Evolutionary conservation across 345 rosid species (phyloP), one percentile per base, ranked within the genome.

Genomic region (Citrus mangshanensis): DNA sequence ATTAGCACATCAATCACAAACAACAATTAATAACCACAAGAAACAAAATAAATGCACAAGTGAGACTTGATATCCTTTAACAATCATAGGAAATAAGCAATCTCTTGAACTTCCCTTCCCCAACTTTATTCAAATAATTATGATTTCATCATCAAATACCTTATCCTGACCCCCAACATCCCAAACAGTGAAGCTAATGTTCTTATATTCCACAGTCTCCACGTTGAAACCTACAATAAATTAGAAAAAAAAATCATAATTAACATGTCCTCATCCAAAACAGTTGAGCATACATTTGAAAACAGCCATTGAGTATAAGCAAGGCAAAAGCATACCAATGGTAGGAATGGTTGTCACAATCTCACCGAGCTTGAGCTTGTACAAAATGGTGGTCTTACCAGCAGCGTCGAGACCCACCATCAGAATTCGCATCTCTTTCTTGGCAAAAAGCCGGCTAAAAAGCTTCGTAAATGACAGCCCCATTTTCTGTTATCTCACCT

Each of bases 111-210:
- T 54, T 54, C 58, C 7, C 58, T 16, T 54, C 22, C 18, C 19
- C 5, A 54, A 54, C 22, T 18, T 7, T 18, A 18, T 28, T 27
- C 30, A 27, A 18, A 71, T 28, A 37, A 4, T 35, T 9, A 60
- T 7, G 66, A 6, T 22, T 61, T 24, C 54, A 19, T 38, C 22
- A 25, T 60, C 55, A 61, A 66, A 60, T 81, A 90, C 92, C 92
- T 91, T 91, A 84, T 91, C 94, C 76, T 91, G 94, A 87, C 92
- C 94, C 24, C 92, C 94, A 22, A 91, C 92, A 88, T 91, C 94
- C 94, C 94, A 91, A 64, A 91, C 94, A 8, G 94, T 91, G 77
- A 88, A 91, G 85, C 92, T 91, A 58, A 91, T 91, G 89, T 91
- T 91, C 89, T 91, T 91, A 79, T 91, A 91, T 71, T 91, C 94